phyloP scores from a whole-genome alignment of 805 yeast species.

The Pichia exigua region DNA sequence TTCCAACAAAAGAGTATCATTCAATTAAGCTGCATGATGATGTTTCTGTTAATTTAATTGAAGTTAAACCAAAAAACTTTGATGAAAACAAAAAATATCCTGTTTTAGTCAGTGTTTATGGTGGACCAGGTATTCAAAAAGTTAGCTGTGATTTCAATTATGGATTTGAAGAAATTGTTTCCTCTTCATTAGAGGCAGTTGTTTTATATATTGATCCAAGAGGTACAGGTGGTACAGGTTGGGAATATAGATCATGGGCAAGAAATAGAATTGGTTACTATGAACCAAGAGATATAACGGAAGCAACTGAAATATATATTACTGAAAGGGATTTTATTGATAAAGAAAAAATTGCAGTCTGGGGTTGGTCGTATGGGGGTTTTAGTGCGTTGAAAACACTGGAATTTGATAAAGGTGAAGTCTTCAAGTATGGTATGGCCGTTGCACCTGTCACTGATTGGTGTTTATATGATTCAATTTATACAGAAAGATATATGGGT shows the following conservation, averaged over 20 bases:
- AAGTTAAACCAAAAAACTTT: constrained; percentile 54
- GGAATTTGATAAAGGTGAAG: constrained; percentile 54
- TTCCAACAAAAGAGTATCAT: constrained; percentile 44
- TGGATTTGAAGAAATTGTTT: constrained; percentile 52
- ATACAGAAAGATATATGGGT: constrained; percentile 73
- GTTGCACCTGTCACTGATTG: constrained; percentile 85
- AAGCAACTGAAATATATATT: constrained; percentile 44
- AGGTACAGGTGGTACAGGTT: constrained; percentile 76
- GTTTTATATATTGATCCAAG: constrained; percentile 69
- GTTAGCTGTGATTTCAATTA: constrained; percentile 39
- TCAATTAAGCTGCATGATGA: constrained; percentile 27
- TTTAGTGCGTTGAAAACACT: constrained; percentile 66
- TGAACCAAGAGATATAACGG: constrained; percentile 66
- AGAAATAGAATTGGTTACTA: constrained; percentile 54
- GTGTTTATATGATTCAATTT: constrained; percentile 67
- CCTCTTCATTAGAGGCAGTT: constrained; percentile 50
- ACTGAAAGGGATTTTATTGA: constrained; percentile 41
- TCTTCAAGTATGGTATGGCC: constrained; percentile 68
- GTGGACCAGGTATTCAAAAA: constrained; percentile 75
- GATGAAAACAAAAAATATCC: constrained; percentile 45
- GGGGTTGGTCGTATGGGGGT: constrained; percentile 93
- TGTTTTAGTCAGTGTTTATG: constrained; percentile 59
- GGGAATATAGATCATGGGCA: constrained; percentile 56
- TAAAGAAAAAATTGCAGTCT: constrained; percentile 49
- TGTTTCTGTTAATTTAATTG: constrained; percentile 43